Percentiles rank a stretch among this genome's conserved stretches.
These are phyloP conservation scores for Sorghum bicolor DNA, from an alignment of 176 grass and related monocot species.

Conservation along the genomic window DNA sequence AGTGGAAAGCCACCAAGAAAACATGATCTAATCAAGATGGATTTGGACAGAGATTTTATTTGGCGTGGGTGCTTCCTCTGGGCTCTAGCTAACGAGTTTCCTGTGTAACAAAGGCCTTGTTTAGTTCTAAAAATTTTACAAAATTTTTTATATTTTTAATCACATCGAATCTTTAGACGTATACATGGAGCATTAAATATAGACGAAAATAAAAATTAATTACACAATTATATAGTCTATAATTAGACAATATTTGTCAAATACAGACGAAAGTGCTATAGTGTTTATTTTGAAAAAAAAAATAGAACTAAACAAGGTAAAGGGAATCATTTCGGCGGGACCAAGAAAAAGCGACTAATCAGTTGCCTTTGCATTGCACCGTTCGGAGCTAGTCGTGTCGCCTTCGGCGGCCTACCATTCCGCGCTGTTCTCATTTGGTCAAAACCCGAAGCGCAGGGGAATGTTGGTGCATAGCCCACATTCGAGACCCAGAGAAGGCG, in stretches of 20 bases:
- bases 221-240: no score
- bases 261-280: no score
- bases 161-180: no score
- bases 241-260: no score
- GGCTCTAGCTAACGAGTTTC: not conserved
- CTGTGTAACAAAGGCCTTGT: not conserved
- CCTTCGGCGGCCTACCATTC: constrained; percentile 25
- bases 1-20: not conserved
- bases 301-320: no score
- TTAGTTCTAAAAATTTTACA: no score
- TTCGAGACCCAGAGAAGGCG: not conserved
- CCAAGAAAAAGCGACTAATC: not conserved
- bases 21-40: not conserved
- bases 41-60: not conserved
- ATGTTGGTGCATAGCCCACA: not conserved
- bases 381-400: not conserved
- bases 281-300: no score
- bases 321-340: not conserved
- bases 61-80: not conserved
- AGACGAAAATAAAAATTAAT: no score
- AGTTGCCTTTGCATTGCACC: not conserved
- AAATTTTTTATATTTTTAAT: no score
- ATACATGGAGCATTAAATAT: no score
- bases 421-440: not conserved
- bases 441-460: constrained; percentile 13